These are phyloP conservation scores for Aspergillus clavatus DNA, from an alignment of 2,329 filamentous ascomycete genomes.

Conservation along the genomic window DNA sequence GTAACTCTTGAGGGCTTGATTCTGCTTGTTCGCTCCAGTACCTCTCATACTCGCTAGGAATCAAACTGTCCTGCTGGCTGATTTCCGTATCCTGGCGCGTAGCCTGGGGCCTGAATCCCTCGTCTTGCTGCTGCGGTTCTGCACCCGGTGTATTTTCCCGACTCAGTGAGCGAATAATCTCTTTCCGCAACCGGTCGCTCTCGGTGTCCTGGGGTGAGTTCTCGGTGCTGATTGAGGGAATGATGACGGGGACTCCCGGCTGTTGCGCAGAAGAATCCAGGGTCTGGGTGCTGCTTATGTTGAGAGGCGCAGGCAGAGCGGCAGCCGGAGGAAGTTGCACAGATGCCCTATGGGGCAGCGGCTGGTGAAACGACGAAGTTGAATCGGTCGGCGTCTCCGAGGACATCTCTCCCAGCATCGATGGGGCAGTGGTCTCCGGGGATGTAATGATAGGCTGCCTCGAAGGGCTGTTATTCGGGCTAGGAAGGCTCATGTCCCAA, in stretches of 20 bases:
- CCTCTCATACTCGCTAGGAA: slow-evolving; percentile 36
- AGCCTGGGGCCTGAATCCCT: slow-evolving; percentile 15
- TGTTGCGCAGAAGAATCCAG: slow-evolving; percentile 11
- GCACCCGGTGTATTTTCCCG: slow-evolving; percentile 33
- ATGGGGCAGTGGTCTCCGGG: slow-evolving; percentile 34
- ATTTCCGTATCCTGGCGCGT: slow-evolving; percentile 20
- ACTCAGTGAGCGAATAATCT: slow-evolving; percentile 47
- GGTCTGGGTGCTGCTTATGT: slow-evolving; percentile 22
- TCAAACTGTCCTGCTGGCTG: slow-evolving; percentile 24
- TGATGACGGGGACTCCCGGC: slow-evolving; percentile 29
- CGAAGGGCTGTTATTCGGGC: slow-evolving; percentile 57
- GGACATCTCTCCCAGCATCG: slow-evolving; percentile 44
- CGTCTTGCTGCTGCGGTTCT: slow-evolving; percentile 18
- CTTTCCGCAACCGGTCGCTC: slow-evolving; percentile 42
- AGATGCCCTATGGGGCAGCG: slow-evolving; percentile 1
- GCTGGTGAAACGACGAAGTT: slow-evolving; percentile 5
- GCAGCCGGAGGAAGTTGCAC: slow-evolving; percentile 6
- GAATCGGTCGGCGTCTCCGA: slow-evolving; percentile 33
- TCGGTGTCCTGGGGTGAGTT: slow-evolving; percentile 37
- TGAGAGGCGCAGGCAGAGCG: slow-evolving; percentile 33
- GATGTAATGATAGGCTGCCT: slow-evolving; percentile 52
- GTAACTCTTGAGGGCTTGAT: slow-evolving; percentile 15
- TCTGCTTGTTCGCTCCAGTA: slow-evolving; percentile 31
- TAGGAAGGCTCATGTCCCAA: slow-evolving; percentile 56
- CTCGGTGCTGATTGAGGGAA: slow-evolving; percentile 31